Conservation (phyloP, 306 rosid species). For the Coriaria nepalensis region DNA sequence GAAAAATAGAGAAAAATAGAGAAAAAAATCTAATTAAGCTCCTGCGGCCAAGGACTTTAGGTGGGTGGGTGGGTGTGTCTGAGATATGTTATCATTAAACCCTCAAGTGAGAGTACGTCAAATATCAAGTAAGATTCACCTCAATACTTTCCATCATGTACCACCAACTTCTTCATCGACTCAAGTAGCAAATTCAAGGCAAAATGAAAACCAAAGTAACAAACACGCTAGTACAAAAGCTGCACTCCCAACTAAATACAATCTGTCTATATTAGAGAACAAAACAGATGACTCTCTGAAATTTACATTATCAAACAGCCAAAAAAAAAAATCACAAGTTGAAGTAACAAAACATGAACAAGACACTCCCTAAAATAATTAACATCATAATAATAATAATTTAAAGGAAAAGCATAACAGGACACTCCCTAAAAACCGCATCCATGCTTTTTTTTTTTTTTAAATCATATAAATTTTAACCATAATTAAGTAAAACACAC, state of each 20-base stretch:
- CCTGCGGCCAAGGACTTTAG: too few relatives aligned
- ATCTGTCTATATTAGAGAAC: neutral
- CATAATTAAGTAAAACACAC: constrained; percentile 6
- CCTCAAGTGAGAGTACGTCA: too few relatives aligned
- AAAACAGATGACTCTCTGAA: constrained; percentile 4
- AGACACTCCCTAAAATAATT: constrained; percentile 9
- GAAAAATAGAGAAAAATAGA: too few relatives aligned
- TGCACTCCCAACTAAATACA: too few relatives aligned
- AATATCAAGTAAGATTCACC: too few relatives aligned
- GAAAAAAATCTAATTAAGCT: too few relatives aligned
- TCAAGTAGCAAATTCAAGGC: too few relatives aligned
- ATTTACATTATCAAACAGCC: constrained; percentile 21
- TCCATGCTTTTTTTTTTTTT: constrained; percentile 29
- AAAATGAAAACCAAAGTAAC: neutral
- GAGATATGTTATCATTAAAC: too few relatives aligned
- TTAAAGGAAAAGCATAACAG: constrained; percentile 12
- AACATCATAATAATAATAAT: constrained; percentile 1
- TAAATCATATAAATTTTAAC: neutral
- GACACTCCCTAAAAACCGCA: constrained; percentile 60
- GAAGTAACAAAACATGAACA: constrained; percentile 11
- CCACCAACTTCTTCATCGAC: too few relatives aligned
- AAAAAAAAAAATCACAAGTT: neutral
- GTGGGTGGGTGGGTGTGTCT: too few relatives aligned
- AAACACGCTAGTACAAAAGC: constrained; percentile 1
- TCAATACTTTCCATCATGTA: too few relatives aligned